Evolutionary conservation across 2,329 filamentous ascomycete species (phyloP), one percentile per base, ranked within the genome.

Genomic region (Sporothrix globosa): DNA sequence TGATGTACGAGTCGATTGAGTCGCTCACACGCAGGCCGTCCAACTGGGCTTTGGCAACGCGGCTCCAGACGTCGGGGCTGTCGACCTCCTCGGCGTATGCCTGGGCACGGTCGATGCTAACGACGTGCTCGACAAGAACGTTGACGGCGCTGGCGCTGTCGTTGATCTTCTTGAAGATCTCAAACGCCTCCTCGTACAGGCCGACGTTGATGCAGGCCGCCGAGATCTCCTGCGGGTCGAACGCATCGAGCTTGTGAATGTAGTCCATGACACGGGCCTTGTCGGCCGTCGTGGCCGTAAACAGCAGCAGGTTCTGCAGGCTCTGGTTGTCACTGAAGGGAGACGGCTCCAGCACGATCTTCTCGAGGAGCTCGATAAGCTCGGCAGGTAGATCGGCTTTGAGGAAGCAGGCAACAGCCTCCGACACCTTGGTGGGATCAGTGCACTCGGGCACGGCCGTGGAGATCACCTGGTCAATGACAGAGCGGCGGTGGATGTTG

Each of bases 281-380:
- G 81, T 99, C 96, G 14, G 96, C 94, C 84, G 97, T 97, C 76
- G 93, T 93, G 58, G 96, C 96, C 34, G 96, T 99, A 77, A 98
- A 90, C 85, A 99, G 92, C 73, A 99, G 88, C 72, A 99, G 83
- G 81, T 99, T 99, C 82, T 99, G 96, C 71, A 99, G 85, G 79
- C 92, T 97, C 77, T 93, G 88, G 81, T 99, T 99, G 82, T 99
- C 96, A 77, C 93, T 97, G 85, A 99, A 99, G 5, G 92, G 92
- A 4, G 95, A 97, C n/a, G 96, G 96, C 84, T 99, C 96, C n/a
- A 99, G 85, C 44, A 99, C 95, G 75, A 99, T 99, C 89, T 98
- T 99, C 85, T 99, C 96, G 21, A 99, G 87, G 50, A 99, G 88
- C 81, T 99, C 96, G 76, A 99, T 98, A 67, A 99, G 87, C 83